Evolutionary conservation across 2,329 filamentous ascomycete genomes (phyloP).

Genomic region (Ascochyta fabae): DNA sequence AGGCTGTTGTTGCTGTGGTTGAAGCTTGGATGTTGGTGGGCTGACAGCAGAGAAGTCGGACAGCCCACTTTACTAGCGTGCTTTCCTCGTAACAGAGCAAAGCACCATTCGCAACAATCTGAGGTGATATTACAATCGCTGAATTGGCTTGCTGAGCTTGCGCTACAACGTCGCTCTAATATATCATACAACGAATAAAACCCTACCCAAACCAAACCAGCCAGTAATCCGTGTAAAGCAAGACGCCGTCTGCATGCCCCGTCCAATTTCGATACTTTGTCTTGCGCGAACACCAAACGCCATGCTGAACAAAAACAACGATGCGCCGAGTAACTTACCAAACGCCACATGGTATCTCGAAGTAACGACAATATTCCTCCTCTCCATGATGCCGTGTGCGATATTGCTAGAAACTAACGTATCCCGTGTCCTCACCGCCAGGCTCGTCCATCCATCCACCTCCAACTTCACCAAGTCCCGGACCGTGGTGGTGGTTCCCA

Average conservation of each 20-base stretch:
- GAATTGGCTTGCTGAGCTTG: constrained; percentile 1
- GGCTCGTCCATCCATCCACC: constrained; percentile 45
- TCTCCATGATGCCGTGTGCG: not conserved
- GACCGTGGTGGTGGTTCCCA: constrained; percentile 39
- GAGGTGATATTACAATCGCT: not conserved
- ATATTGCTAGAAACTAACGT: constrained; percentile 44
- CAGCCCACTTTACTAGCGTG: constrained; percentile 2
- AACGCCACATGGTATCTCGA: constrained; percentile 6
- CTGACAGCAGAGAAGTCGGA: not conserved
- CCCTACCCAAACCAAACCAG: not conserved
- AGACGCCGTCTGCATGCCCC: constrained; percentile 14
- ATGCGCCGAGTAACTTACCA: constrained; percentile 10
- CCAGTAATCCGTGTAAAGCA: constrained; percentile 4
- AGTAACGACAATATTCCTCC: not conserved
- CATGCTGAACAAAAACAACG: constrained; percentile 4
- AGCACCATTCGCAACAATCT: not conserved
- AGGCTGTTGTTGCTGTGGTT: not conserved
- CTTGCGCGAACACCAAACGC: constrained; percentile 20
- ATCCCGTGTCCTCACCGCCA: constrained; percentile 44
- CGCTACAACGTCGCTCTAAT: constrained; percentile 7
- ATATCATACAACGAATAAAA: constrained; percentile 9
- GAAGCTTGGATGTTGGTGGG: not conserved
- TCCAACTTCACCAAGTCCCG: constrained; percentile 41
- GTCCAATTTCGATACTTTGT: constrained; percentile 17
- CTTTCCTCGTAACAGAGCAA: not conserved